Base-by-base conservation (phyloP, 805 yeast species). In the Ogataea corticis region DNA sequence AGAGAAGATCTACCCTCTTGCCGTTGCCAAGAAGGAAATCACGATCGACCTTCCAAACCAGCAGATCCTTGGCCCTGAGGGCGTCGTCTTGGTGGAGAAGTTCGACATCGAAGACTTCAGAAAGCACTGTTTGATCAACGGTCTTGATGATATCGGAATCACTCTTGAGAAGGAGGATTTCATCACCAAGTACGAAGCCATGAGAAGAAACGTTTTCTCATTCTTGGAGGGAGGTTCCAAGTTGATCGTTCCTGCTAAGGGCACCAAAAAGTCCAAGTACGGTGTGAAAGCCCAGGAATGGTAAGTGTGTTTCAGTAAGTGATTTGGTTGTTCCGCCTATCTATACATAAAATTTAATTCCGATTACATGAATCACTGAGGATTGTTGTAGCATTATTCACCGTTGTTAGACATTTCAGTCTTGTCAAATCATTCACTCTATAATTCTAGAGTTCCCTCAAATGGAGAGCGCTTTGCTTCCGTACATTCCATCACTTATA, bases 111-210 rank as follows among this genome's bases (percentile, higher is more conserved):
- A 91, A 67, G 78, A 72, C 28, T 94, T 91, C 77, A 85, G 97
- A 77, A 90, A 91, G 71, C 96, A 92, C 68, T 94, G 98, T 66
- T 76, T 94, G 58, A 73, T 92, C 45, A 89, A 94, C 55, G 99
- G 99, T 52, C 82, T 94, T 51, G 99, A 94, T 67, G 99, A 94
- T 66, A 94, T 94, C 69, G 97, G 97, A 34, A 79, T 94, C 61
- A 94, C 99, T 41, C 72, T 94, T 59, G 92, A 90, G 69, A 89
- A 90, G 70, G 97, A 88, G 70, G 80, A 80, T 43, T 81, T 59
- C 67, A 94, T 94, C 57, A 46, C 66, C 42, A 75, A 80, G 57
- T 94, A 82, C 61, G 99, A 94, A 73, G 79, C 70, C 17, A 69
- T 71, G 52, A 87, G 99, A 77, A 82, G 77, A 63, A 82, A 76